Percentiles rank a stretch among this genome's conserved stretches.
These are phyloP conservation scores for Aspergillus tubingensis DNA, from an alignment of 2,329 filamentous ascomycete species.

Conservation along the genomic window DNA sequence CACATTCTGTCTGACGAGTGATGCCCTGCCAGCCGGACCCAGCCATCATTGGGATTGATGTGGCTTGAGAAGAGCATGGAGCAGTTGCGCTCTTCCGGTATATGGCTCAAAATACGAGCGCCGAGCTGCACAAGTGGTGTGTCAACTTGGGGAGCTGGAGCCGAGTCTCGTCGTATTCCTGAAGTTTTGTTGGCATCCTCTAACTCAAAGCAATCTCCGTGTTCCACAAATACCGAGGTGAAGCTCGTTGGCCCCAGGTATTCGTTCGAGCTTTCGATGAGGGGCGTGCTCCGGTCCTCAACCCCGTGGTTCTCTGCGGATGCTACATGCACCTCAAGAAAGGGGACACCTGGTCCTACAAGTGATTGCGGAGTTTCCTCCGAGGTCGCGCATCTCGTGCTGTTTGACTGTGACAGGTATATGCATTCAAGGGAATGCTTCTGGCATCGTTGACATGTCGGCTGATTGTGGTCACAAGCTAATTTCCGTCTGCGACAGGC, in stretches of 20 bases:
- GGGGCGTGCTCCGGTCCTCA: neutral
- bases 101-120: neutral
- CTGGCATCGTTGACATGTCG: too few species aligned
- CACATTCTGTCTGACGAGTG: neutral
- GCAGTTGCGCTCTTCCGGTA: neutral
- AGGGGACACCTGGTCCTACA: too few species aligned
- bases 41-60: neutral
- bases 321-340: neutral
- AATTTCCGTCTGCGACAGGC: neutral
- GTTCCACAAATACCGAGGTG: neutral
- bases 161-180: neutral
- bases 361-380: too few species aligned
- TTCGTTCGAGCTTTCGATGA: neutral
- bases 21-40: neutral
- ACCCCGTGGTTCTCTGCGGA: neutral
- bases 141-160: neutral
- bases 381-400: too few species aligned
- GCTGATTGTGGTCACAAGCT: too few species aligned
- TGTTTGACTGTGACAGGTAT: too few species aligned
- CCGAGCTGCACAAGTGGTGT: neutral
- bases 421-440: too few species aligned
- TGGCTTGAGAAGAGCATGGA: neutral
- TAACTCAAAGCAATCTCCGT: neutral
- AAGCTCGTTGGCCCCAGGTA: neutral
- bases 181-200: neutral